Evolutionary conservation across 1,284 basidiomycete species (phyloP).

Genomic region (Sutorius eximius): DNA sequence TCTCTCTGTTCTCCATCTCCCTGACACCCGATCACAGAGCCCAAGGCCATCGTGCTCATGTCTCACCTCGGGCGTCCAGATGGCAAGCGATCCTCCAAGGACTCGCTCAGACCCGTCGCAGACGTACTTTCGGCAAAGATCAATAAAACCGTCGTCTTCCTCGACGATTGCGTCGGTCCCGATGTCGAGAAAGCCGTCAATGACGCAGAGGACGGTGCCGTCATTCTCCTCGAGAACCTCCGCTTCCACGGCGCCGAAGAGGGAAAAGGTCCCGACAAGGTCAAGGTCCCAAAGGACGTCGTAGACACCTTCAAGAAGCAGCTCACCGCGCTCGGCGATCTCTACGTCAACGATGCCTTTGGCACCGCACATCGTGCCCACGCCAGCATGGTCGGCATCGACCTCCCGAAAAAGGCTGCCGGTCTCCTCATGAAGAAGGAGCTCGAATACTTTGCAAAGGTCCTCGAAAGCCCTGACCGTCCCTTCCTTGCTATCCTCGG

Average conservation of each 20-base stretch:
- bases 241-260: conserved; percentile 99
- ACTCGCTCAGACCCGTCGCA: conserved; percentile 88
- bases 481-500: conserved; percentile 99
- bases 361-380: conserved; percentile 98
- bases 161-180: conserved; percentile 84
- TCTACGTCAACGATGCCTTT: conserved; percentile 99
- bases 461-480: conserved; percentile 89
- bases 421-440: conserved; percentile 99
- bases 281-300: conserved; percentile 63
- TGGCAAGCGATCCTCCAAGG: conserved; percentile 87
- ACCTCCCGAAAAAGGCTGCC: conserved; percentile 90
- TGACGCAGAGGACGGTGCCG: conserved; percentile 69
- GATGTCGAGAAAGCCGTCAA: conserved; percentile 82
- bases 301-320: conserved; percentile 63
- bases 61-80: conserved; percentile 98
- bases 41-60: conserved; percentile 89
- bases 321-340: conserved; percentile 91
- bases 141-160: conserved; percentile 74
- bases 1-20: neutral
- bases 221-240: conserved; percentile 96
- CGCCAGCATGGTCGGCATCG: conserved; percentile 97
- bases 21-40: conserved; percentile 51
- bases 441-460: conserved; percentile 98
- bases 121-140: conserved; percentile 49
- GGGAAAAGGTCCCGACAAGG: conserved; percentile 90